Percentiles rank a stretch among this genome's conserved stretches.
Evolutionary conservation across 2,329 filamentous ascomycete species (phyloP).

Genomic region (Cytospora leucostoma): DNA sequence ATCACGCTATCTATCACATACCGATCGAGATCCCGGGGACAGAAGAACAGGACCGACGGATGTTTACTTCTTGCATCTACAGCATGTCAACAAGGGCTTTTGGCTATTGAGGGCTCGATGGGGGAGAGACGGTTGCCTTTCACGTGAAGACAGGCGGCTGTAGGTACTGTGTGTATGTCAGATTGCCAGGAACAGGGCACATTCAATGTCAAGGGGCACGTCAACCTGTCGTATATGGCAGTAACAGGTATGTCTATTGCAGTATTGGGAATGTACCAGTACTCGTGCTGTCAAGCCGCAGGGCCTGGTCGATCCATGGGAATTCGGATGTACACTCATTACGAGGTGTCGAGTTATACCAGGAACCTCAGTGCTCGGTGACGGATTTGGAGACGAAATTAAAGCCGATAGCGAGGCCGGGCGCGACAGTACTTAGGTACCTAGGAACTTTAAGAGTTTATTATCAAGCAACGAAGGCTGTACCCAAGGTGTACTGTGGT

Average conservation of each 20-base stretch:
- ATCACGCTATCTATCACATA: background rate
- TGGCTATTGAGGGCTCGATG: background rate
- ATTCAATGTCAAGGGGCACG: background rate
- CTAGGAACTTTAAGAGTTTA: background rate
- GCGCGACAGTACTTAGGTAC: background rate
- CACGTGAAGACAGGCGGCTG: background rate
- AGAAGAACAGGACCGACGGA: background rate
- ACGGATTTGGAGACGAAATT: background rate
- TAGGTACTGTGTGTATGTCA: background rate
- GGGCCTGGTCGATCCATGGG: background rate
- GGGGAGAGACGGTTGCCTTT: background rate
- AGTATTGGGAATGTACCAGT: background rate
- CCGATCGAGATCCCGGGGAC: background rate
- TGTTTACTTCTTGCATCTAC: background rate
- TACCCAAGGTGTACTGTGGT: background rate
- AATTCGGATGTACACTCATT: background rate
- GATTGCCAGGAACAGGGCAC: background rate
- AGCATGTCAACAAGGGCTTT: background rate
- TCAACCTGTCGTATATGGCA: background rate
- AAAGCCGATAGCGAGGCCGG: background rate
- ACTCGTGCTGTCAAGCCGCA: background rate
- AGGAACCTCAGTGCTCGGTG: background rate
- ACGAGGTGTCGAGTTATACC: background rate
- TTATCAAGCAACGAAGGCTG: background rate
- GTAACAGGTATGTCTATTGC: background rate